Conservation (phyloP, 2,329 filamentous ascomycete genomes). For the Phoma sp. region DNA sequence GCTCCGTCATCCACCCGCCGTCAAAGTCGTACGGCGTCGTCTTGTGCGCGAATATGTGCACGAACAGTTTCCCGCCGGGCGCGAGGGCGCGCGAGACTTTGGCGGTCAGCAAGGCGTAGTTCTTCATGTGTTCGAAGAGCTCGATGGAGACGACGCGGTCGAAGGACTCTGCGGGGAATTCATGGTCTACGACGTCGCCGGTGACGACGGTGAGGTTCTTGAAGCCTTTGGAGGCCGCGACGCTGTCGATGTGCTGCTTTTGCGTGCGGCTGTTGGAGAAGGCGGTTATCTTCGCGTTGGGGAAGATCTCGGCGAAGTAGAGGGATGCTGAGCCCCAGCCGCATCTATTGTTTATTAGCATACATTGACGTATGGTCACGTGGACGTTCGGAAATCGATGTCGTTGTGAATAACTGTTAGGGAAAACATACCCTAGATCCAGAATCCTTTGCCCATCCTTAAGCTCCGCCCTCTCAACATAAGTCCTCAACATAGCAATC, state of each 20-base stretch:
- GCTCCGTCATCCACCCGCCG: constrained; percentile 74
- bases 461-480: constrained; percentile 66
- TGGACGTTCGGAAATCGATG: not conserved
- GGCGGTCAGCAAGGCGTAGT: constrained; percentile 70
- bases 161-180: constrained; percentile 64
- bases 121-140: constrained; percentile 80
- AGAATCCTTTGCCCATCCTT: constrained; percentile 66
- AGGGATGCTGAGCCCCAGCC: constrained; percentile 72
- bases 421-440: constrained; percentile 62
- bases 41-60: constrained; percentile 71
- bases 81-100: constrained; percentile 67
- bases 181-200: constrained; percentile 70
- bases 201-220: constrained; percentile 69
- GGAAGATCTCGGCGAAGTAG: constrained; percentile 70
- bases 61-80: constrained; percentile 70
- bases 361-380: not conserved
- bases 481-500: constrained; percentile 68
- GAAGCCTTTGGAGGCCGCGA: constrained; percentile 63
- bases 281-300: constrained; percentile 66
- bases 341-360: constrained; percentile 54
- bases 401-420: not conserved
- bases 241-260: constrained; percentile 69
- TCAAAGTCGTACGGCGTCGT: constrained; percentile 74
- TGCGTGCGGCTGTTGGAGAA: constrained; percentile 75
- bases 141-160: constrained; percentile 74